Percentiles rank a stretch among this genome's conserved stretches.
Evolutionary conservation across 73 alveolate genomes (phyloP).

Genomic region (Stentor coeruleus): DNA sequence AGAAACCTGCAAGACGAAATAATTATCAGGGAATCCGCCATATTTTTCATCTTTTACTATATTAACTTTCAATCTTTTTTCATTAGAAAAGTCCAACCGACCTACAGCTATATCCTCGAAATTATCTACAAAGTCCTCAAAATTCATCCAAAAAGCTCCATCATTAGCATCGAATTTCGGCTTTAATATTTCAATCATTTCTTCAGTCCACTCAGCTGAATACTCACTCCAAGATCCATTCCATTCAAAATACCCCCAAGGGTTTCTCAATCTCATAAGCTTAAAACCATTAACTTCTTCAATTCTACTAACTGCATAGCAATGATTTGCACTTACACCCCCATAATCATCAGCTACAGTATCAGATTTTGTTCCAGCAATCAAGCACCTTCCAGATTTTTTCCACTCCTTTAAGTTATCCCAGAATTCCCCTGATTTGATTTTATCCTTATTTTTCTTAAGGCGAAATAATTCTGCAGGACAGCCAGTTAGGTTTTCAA

Average conservation of each 20-base stretch:
- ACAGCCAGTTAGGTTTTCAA: neutral
- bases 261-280: constrained; percentile 83
- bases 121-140: constrained; percentile 70
- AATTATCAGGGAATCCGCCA: too few species aligned
- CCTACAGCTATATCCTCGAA: constrained; percentile 66
- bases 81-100: too few species aligned
- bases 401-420: constrained; percentile 7
- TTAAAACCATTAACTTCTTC: constrained; percentile 73
- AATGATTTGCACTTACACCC: constrained; percentile 78
- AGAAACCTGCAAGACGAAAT: too few species aligned
- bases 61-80: too few species aligned
- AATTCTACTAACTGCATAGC: constrained; percentile 75
- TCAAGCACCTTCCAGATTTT: constrained; percentile 56
- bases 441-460: too few species aligned
- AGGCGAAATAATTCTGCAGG: too few species aligned
- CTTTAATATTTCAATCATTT: constrained; percentile 65
- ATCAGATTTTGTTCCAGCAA: constrained; percentile 37
- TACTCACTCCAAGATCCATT: constrained; percentile 81
- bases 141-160: constrained; percentile 97
- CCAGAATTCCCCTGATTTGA: neutral
- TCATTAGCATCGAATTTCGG: constrained; percentile 78
- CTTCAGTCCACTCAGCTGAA: constrained; percentile 31
- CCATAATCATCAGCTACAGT: constrained; percentile 85
- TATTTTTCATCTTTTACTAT: too few species aligned
- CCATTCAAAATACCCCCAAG: constrained; percentile 93